A percentile compares a stretch with the other conserved stretches of the same genome.
Evolutionary conservation across 176 grass and related monocot genomes (phyloP).

Genomic region (Paspalum notatum): DNA sequence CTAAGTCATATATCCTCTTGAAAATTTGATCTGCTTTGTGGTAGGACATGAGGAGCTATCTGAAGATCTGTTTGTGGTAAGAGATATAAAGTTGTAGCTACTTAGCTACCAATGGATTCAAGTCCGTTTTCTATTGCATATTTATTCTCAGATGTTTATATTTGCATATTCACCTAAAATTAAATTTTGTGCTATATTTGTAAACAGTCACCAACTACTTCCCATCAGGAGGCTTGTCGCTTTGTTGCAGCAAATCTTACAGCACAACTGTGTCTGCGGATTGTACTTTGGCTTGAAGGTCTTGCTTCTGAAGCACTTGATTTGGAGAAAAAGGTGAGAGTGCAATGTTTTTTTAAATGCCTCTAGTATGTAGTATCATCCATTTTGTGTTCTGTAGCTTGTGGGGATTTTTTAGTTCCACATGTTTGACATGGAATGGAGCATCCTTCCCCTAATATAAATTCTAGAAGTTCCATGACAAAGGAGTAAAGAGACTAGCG

Average conservation of each 20-base stretch:
- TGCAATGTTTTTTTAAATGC: not conserved
- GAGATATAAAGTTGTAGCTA: slow-evolving; percentile 17
- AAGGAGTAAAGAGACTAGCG: not conserved
- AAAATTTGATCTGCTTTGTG: slow-evolving; percentile 47
- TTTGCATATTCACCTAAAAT: not conserved
- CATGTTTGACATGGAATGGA: slow-evolving; percentile 21
- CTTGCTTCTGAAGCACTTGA: slow-evolving; percentile 97
- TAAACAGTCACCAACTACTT: slow-evolving; percentile 77
- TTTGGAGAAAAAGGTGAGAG: slow-evolving; percentile 77
- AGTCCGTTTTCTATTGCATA: not conserved
- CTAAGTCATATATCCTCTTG: slow-evolving; percentile 37
- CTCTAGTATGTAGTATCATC: not conserved
- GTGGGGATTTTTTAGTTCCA: not conserved
- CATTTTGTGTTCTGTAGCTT: slow-evolving; percentile 4
- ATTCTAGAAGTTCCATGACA: not conserved
- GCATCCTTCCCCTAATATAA: not conserved
- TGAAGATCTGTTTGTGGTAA: slow-evolving; percentile 75
- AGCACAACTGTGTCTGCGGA: slow-evolving; percentile 75
- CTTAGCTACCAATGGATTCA: not conserved
- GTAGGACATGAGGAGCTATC: slow-evolving; percentile 87
- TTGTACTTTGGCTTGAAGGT: slow-evolving; percentile 93
- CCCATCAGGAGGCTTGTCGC: slow-evolving; percentile 87
- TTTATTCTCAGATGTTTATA: not conserved
- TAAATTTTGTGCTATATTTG: slow-evolving; percentile 26
- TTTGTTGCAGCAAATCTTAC: slow-evolving; percentile 72